Conservation (phyloP, 306 rosid genomes). For the Trichosanthes cucumerina region DNA sequence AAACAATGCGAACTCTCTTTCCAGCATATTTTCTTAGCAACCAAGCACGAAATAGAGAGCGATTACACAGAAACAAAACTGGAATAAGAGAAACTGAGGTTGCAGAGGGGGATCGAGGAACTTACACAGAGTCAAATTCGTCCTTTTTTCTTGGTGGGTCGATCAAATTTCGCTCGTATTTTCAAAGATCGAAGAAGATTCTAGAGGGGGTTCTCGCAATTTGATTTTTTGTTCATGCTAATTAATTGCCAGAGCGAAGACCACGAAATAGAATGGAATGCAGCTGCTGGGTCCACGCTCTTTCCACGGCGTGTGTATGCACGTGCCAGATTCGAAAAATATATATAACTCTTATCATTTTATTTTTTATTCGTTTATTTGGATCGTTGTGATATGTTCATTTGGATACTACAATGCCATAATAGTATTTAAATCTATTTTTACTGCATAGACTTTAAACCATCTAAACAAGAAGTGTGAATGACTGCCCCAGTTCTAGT, state of each 20-base stretch:
- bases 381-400: no score
- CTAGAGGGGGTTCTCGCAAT: neutral
- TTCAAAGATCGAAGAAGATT: conserved; percentile 2
- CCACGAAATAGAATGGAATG: neutral
- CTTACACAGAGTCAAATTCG: neutral
- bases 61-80: neutral
- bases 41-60: neutral
- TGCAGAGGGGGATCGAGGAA: neutral
- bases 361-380: neutral
- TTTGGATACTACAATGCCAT: no score
- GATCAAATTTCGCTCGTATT: neutral
- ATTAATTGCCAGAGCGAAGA: neutral
- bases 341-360: no score
- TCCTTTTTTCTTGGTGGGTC: neutral
- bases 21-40: neutral
- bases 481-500: no score
- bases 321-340: neutral
- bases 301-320: neutral
- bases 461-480: no score
- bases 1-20: neutral
- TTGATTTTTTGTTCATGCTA: neutral
- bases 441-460: no score
- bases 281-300: neutral
- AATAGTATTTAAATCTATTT: no score
- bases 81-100: neutral